Evolutionary conservation across 2,329 filamentous ascomycete genomes (phyloP).

Genomic region (Rhexocercosporidium sp.): DNA sequence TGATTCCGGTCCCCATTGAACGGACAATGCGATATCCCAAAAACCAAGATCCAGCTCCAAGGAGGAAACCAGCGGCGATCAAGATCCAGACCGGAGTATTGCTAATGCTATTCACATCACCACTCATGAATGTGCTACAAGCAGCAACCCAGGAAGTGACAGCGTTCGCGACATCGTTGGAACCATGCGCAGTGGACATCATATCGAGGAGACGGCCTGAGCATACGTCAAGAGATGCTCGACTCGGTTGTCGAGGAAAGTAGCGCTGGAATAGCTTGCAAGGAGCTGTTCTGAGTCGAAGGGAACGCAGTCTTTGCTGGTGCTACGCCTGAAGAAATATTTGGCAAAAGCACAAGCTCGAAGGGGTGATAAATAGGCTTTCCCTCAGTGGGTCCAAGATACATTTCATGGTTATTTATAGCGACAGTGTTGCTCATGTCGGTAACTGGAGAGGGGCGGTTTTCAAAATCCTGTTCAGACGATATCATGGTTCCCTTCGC

Average conservation of each 20-base stretch:
- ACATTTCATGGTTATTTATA: neutral
- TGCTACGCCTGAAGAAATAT: conserved; percentile 34
- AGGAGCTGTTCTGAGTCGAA: conserved; percentile 22
- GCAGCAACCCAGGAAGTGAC: conserved; percentile 72
- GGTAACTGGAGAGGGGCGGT: no score
- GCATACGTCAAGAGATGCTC: conserved; percentile 63
- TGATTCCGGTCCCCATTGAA: conserved; percentile 7
- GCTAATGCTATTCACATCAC: conserved; percentile 55
- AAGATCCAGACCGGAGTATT: conserved; percentile 77
- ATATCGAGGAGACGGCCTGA: conserved; percentile 47
- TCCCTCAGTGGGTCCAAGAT: neutral
- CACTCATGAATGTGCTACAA: conserved; percentile 69
- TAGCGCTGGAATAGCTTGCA: conserved; percentile 47
- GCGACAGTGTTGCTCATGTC: neutral
- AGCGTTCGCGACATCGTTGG: conserved; percentile 76
- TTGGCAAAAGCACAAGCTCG: conserved; percentile 31
- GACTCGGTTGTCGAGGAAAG: conserved; percentile 70
- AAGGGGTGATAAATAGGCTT: conserved; percentile 13
- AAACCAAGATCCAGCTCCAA: conserved; percentile 71
- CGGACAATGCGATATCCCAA: conserved; percentile 80
- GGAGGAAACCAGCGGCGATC: conserved; percentile 67
- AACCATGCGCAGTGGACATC: conserved; percentile 62
- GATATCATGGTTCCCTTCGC: no score
- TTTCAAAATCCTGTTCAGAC: no score
- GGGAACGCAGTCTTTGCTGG: conserved; percentile 28